A percentile compares a stretch with the other conserved stretches of the same genome.
Evolutionary conservation across 1,284 basidiomycete species (phyloP).

Genomic region (Grifola frondosa): DNA sequence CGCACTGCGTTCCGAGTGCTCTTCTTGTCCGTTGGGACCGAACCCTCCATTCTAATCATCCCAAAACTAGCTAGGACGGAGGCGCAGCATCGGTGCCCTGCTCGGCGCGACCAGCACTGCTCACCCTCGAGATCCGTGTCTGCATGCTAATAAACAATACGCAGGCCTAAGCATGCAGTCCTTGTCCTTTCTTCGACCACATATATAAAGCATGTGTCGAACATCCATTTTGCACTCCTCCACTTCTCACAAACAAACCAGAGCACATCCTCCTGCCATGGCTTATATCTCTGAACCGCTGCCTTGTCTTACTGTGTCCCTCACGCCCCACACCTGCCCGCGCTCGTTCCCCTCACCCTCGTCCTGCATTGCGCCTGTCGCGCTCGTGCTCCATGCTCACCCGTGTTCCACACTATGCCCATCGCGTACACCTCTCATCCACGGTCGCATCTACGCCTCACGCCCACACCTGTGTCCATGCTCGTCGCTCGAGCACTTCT

Average conservation of each 20-base stretch:
- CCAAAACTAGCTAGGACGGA: constrained; percentile 19
- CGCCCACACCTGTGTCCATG: too few relatives aligned
- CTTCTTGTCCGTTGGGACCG: constrained; percentile 7
- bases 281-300: constrained; percentile 20
- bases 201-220: constrained; percentile 21
- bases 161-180: constrained; percentile 4
- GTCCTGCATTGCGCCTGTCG: too few relatives aligned
- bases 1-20: too few relatives aligned
- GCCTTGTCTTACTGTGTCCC: too few relatives aligned
- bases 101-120: constrained; percentile 17
- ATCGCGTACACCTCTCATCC: too few relatives aligned
- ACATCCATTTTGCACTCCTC: constrained; percentile 23
- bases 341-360: too few relatives aligned
- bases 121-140: constrained; percentile 13
- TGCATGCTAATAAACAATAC: constrained; percentile 13
- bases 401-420: too few relatives aligned
- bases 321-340: too few relatives aligned
- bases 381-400: too few relatives aligned
- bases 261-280: constrained; percentile 21
- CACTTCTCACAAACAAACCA: constrained; percentile 10
- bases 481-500: too few relatives aligned
- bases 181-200: constrained; percentile 2
- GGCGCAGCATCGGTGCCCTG: constrained; percentile 13
- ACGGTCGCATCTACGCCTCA: too few relatives aligned
- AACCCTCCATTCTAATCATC: constrained; percentile 10